Evolutionary conservation across 2,329 filamentous ascomycete species (phyloP), one percentile per base, ranked within the genome.

Genomic region (Colletotrichum theobromicola): DNA sequence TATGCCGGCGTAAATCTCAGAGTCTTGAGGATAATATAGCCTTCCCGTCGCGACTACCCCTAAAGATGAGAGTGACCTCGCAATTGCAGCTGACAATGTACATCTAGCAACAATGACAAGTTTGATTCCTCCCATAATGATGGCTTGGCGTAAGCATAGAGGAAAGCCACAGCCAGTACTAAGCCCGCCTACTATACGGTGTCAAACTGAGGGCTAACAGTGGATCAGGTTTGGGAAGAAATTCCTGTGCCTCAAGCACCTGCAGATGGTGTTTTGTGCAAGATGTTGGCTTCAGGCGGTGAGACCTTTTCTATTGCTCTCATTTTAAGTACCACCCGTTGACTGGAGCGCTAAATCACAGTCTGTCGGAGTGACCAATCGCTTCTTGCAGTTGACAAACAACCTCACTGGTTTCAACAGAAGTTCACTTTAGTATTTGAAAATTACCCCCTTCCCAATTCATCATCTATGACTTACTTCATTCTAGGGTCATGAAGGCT

Each of bases 101-200:
- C 15, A 28, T 42, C 42, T 18, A 65, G 24, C 30, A 32, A 62
- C 26, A 32, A 78, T 79, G 76, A 21, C 57, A 3, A 32, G 35
- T 12, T 4, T 57, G 16, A 66, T 80, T 12, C 78, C 79, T 9
- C 60, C 71, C 63, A 81, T 80, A 4, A 84, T 84, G 83, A 76
- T 77, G 61, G 83, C 81, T 1, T 84, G 83, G 83, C 79, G 81
- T 50, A 83, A 83, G 72, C 80, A 83, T 62, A 78, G 75, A 67
- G 83, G 82, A 57, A 80, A 78, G 34, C 78, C 77, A 2, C 75
- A 78, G 18, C 80, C 81, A 18, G 77, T 80, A 74, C 24, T 26
- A 7, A 26, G 8, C 13, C 24, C 53, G 53, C 16, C 26, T 57
- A 12, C 13, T 28, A 28, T 24, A 18, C 15, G 15, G 16, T 30